These are phyloP conservation scores for Setaria italica DNA, from an alignment of 202 grass and related monocot genomes.

Conservation along the genomic window DNA sequence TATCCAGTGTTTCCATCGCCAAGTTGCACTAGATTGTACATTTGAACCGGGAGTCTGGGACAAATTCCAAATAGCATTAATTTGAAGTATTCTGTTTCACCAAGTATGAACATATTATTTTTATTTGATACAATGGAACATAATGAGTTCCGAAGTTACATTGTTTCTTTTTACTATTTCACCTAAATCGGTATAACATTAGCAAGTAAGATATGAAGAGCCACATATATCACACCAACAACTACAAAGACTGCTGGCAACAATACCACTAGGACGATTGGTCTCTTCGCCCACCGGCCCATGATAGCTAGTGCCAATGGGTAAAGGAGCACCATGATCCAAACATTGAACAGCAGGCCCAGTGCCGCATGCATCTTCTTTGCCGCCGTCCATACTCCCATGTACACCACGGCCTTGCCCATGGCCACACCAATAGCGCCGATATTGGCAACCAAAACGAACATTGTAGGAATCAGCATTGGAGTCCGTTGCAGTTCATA, in stretches of 20 bases:
- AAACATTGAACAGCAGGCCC: constrained; percentile 67
- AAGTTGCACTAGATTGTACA: not conserved
- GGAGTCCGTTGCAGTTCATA: constrained; percentile 59
- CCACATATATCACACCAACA: constrained; percentile 11
- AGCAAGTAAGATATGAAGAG: constrained; percentile 39
- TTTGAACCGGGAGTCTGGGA: too few relatives aligned
- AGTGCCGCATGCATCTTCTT: constrained; percentile 31
- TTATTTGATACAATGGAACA: not conserved
- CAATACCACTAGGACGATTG: constrained; percentile 35
- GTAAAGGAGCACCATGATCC: constrained; percentile 65
- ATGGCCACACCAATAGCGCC: constrained; percentile 51
- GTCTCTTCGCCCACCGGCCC: constrained; percentile 52
- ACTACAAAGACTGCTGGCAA: not conserved
- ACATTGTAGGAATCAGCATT: constrained; percentile 42
- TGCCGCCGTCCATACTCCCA: constrained; percentile 17
- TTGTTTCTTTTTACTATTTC: not conserved
- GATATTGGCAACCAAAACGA: constrained; percentile 44
- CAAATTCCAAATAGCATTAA: not conserved
- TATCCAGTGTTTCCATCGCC: not conserved
- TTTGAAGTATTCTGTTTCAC: not conserved
- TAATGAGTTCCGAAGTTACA: not conserved
- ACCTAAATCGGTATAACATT: constrained; percentile 32
- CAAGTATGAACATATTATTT: not conserved
- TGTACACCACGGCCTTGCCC: constrained; percentile 44
- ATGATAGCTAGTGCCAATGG: constrained; percentile 69